A percentile compares a stretch with the other conserved stretches of the same genome.
Conservation (phyloP, 1,284 basidiomycete species). For the Garcileccinum viscosum region DNA sequence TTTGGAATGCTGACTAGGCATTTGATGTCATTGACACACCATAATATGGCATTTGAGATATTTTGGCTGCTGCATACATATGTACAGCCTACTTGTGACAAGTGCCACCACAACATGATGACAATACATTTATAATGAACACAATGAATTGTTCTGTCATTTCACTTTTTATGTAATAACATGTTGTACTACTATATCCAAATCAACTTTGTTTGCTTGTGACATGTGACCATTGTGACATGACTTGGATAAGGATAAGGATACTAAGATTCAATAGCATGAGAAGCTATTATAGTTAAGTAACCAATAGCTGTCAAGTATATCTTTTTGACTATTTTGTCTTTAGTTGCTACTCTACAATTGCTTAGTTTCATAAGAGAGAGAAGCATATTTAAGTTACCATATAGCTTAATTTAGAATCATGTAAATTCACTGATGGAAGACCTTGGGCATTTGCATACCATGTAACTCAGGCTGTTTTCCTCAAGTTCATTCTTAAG, state of each 20-base stretch:
- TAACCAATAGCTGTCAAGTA: not conserved
- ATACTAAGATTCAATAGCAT: not conserved
- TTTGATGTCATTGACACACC: slow-evolving; percentile 91
- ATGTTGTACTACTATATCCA: too few relatives aligned
- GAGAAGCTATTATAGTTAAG: not conserved
- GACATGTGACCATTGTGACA: not conserved
- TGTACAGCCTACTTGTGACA: slow-evolving; percentile 85
- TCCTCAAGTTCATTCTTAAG: too few relatives aligned
- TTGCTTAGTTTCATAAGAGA: not conserved
- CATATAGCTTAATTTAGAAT: not conserved
- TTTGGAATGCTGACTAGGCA: slow-evolving; percentile 90
- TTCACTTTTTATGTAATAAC: not conserved
- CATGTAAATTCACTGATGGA: not conserved
- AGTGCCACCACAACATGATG: too few relatives aligned
- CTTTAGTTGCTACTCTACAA: not conserved
- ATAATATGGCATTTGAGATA: slow-evolving; percentile 86
- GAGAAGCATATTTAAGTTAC: not conserved
- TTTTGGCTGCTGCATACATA: slow-evolving; percentile 85
- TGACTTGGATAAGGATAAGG: too few relatives aligned
- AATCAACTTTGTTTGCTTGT: not conserved
- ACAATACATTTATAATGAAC: too few relatives aligned
- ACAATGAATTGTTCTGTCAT: too few relatives aligned
- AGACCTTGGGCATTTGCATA: too few relatives aligned
- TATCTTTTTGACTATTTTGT: too few relatives aligned
- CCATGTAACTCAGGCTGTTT: too few relatives aligned